phyloP scores from a whole-genome alignment of 305 asterid genomes.

The Petunia hybrid region DNA sequence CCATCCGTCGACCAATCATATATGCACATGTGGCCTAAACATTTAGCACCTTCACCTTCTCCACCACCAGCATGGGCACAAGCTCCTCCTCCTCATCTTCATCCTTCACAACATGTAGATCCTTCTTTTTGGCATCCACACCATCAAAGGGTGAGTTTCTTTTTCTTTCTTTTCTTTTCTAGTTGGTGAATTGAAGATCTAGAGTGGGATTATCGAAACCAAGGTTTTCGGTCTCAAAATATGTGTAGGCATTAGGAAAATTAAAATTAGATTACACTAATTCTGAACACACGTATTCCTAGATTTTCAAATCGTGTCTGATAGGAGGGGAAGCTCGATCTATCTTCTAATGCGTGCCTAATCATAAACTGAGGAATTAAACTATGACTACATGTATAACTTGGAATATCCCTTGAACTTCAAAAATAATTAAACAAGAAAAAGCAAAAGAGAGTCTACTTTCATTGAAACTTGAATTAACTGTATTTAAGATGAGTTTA shows the following conservation, averaged over 20 bases:
- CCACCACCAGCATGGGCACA: slow-evolving; percentile 55
- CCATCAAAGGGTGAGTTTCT: slow-evolving; percentile 64
- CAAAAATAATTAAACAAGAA: neutral
- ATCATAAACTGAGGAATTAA: neutral
- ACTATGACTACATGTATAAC: neutral
- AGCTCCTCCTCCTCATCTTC: slow-evolving; percentile 38
- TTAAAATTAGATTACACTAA: too few relatives aligned
- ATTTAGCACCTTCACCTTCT: slow-evolving; percentile 55
- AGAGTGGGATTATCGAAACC: too few relatives aligned
- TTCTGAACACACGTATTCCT: too few relatives aligned
- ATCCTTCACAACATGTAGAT: slow-evolving; percentile 48
- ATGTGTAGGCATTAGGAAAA: too few relatives aligned
- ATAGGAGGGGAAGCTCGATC: too few relatives aligned
- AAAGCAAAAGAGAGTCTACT: neutral
- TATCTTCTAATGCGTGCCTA: too few relatives aligned
- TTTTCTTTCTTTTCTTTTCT: too few relatives aligned
- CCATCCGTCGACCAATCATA: slow-evolving; percentile 83
- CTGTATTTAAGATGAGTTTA: neutral
- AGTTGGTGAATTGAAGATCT: too few relatives aligned
- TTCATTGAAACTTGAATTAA: neutral
- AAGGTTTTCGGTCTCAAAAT: too few relatives aligned
- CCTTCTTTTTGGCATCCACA: slow-evolving; percentile 72
- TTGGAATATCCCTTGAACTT: neutral
- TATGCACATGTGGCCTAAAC: slow-evolving; percentile 86
- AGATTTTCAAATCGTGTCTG: too few relatives aligned